Evolutionary conservation across 371 early-diverging fungal species (phyloP).

Genomic region (Haplosporangium sp.): DNA sequence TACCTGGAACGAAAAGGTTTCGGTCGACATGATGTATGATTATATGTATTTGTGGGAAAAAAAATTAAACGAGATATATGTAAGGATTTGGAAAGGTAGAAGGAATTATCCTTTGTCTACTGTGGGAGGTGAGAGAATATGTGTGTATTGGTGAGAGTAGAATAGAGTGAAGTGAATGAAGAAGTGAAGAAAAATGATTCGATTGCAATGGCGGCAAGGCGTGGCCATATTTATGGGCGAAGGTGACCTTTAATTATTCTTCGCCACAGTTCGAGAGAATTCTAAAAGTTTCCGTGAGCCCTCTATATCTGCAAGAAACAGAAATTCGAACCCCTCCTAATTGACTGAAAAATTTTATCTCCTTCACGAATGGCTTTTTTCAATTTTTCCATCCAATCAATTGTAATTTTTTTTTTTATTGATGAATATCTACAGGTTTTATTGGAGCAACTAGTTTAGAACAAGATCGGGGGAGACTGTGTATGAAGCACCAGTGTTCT

Average conservation of each 20-base stretch:
- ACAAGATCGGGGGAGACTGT: conserved; percentile 61
- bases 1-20: conserved; percentile 38
- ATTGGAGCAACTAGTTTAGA: conserved; percentile 27
- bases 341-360: not conserved
- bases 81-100: not conserved
- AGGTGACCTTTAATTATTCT: not conserved
- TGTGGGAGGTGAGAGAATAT: not conserved
- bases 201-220: conserved; percentile 1
- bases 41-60: not conserved
- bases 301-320: conserved; percentile 1
- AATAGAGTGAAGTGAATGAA: not conserved
- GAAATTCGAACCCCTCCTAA: not conserved
- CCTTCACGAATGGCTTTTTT: not conserved
- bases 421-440: not conserved
- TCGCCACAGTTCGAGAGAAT: conserved; percentile 14
- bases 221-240: conserved; percentile 7
- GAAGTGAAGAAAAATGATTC: conserved; percentile 5
- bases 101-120: not conserved
- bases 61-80: not conserved
- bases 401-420: conserved; percentile 2
- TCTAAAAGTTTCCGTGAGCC: not conserved
- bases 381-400: not conserved
- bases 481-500: conserved; percentile 68
- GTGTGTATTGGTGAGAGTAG: not conserved
- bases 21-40: conserved; percentile 23